Evolutionary conservation across 2,329 filamentous ascomycete species (phyloP).

Genomic region (Coniella vitis): DNA sequence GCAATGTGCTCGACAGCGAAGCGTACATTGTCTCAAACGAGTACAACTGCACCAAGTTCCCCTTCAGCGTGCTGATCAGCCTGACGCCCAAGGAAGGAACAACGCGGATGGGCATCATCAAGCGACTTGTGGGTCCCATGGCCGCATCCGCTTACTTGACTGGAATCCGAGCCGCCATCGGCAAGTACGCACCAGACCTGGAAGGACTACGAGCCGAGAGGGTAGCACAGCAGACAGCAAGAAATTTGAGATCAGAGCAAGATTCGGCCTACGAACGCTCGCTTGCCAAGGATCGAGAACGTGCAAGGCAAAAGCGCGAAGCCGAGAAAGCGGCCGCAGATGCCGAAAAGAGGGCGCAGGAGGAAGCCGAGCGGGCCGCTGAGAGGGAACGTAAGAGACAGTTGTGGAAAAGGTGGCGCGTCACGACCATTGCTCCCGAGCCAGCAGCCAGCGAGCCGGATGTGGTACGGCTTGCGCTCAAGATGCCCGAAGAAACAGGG

Average conservation of each 20-base stretch:
- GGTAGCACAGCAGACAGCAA: slow-evolving; percentile 72
- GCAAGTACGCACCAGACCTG: slow-evolving; percentile 69
- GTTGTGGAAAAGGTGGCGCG: slow-evolving; percentile 79
- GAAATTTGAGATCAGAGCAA: slow-evolving; percentile 78
- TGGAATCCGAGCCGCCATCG: slow-evolving; percentile 67
- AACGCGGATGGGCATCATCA: slow-evolving; percentile 85
- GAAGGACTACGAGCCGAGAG: slow-evolving; percentile 68
- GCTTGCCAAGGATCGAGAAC: slow-evolving; percentile 79
- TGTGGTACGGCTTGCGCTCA: slow-evolving; percentile 63
- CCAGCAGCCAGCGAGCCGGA: slow-evolving; percentile 57
- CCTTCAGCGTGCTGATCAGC: slow-evolving; percentile 79
- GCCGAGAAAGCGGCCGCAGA: slow-evolving; percentile 64
- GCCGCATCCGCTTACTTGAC: slow-evolving; percentile 64
- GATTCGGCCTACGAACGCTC: slow-evolving; percentile 92
- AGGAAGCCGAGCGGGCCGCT: slow-evolving; percentile 55
- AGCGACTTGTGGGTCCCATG: slow-evolving; percentile 68
- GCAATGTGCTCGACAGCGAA: slow-evolving; percentile 87
- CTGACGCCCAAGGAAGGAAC: slow-evolving; percentile 79
- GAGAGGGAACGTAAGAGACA: slow-evolving; percentile 37
- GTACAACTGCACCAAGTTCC: slow-evolving; percentile 85
- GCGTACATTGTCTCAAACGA: slow-evolving; percentile 88
- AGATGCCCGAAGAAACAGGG: slow-evolving; percentile 52
- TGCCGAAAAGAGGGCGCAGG: slow-evolving; percentile 55
- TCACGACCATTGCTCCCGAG: slow-evolving; percentile 58
- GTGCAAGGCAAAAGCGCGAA: slow-evolving; percentile 68